Evolutionary conservation across 2,329 filamentous ascomycete genomes (phyloP), one percentile per base, ranked within the genome.

Genomic region (Rutstroemia sp.): DNA sequence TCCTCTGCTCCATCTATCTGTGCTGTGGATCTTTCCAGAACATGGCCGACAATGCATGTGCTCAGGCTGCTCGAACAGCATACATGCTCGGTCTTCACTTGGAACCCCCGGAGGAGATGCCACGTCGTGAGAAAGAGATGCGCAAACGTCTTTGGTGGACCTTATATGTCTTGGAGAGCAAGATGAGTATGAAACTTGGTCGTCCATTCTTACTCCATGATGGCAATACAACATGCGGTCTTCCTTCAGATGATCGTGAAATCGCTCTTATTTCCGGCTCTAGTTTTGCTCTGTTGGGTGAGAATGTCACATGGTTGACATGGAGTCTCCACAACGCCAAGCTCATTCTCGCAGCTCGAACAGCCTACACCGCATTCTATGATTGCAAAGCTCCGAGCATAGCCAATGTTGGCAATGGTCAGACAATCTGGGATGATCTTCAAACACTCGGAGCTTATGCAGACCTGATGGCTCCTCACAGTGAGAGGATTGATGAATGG

Each of bases 91-190:
- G 74, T 1, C 61, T 75, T 5, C 73, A 76, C 61, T 58, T 70
- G 1, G 72, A 75, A 10, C 71, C 73, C 1, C 65, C 69, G 0
- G 46, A 62, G n/a, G 58, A 59, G 44, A 63, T 74, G 57, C 63
- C 61, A n/a, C 46, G 56, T 17, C 36, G 52, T 3, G 58, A 73
- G 51, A 61, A 65, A 45, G 74, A 76, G 57, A 57, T 75, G 54
- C 70, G 74, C 4, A 75, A 71, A 57, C 69, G 74, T 1, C 46
- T 77, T n/a, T 78, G 76, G 76, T 77, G 75, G 75, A 66, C 63
- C 0, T 55, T 77, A 3, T 77, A 74, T 59, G 64, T 67, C 4
- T 64, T 77, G 34, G 76, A 78, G 54, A 69, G 63, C 51, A 72
- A 72, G 42, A 65, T 64, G 16, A 65, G 64, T 47, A 70, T 73